Base-by-base conservation (phyloP, 768 basidiomycete genomes). In the Lactarius evosmus region DNA sequence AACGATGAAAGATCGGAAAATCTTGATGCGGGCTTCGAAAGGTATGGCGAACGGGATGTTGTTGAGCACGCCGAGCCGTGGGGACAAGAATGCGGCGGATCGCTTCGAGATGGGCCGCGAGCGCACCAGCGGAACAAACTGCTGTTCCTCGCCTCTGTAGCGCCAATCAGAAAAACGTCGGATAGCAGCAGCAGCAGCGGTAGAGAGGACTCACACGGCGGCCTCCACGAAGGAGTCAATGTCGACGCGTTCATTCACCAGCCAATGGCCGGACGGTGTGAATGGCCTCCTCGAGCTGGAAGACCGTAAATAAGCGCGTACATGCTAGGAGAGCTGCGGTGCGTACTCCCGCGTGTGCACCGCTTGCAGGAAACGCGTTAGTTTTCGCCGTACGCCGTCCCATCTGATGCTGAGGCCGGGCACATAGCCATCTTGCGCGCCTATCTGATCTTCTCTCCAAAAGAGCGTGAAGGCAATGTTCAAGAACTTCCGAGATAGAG, bases 31-130 rank as follows among this genome's bases (percentile, higher is more conserved):
- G 1, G 85, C 84, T 57, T 89, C 87, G 76, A 98, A 98, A 0
- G 96, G 95, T 61, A 98, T 89, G 6, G 93, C 86, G 76, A 97
- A 97, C 0, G 95, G 96, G 61, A 98, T 91, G 75, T 98, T 95
- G 78, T 98, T 92, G 58, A 98, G 83, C 30, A 98, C 82, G 2
- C 92, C 93, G 3, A 98, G 81, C 7, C 94, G 85, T 0, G 95
- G 96, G 3, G 89, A 88, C 57, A 98, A 77, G 62, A 84, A 80
- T 0, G 89, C 84, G 49, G 89, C 75, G 67, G 91, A 87, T 6
- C 91, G 87, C 69, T 88, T 89, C 16, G 84, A 80, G 55, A 83
- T 75, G 38, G 70, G 64, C 50, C 76, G 76, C 30, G 58, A 19
- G 12, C 56, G 67, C 9, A 63, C 67, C 0, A 69, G 69, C 25